phyloP scores from a whole-genome alignment of 495 filamentous ascomycete species.

The Hypoxylon crocopeplum region DNA sequence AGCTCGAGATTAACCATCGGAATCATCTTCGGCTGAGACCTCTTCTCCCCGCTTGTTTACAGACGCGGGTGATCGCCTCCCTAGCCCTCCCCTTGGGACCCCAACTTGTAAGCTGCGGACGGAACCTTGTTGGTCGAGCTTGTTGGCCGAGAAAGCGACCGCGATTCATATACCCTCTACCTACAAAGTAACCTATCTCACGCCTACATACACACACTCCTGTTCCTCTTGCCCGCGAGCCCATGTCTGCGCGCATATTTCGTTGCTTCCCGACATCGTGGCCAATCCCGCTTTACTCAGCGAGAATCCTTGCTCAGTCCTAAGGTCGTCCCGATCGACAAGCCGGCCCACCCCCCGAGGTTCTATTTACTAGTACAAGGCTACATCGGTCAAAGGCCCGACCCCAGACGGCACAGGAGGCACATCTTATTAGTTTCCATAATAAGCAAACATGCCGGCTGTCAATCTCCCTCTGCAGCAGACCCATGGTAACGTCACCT shows the following conservation, averaged over 20 bases:
- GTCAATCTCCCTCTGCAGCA: slow-evolving; percentile 45
- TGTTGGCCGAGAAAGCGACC: slow-evolving; percentile 29
- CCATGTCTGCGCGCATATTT: slow-evolving; percentile 13
- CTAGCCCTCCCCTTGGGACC: slow-evolving; percentile 24
- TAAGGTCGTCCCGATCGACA: slow-evolving; percentile 38
- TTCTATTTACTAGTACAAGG: slow-evolving; percentile 33
- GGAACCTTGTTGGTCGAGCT: slow-evolving; percentile 28
- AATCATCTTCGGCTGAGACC: slow-evolving; percentile 1
- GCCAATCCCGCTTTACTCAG: slow-evolving; percentile 23
- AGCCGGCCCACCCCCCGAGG: slow-evolving; percentile 29
- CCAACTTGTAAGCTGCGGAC: slow-evolving; percentile 32
- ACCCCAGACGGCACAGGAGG: slow-evolving; percentile 36
- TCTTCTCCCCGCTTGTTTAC: slow-evolving; percentile 12
- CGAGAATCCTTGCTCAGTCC: slow-evolving; percentile 28
- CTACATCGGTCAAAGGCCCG: slow-evolving; percentile 36
- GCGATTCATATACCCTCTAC: slow-evolving; percentile 20
- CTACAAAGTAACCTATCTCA: slow-evolving; percentile 19
- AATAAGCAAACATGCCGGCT: slow-evolving; percentile 52
- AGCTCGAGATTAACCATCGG: slow-evolving; percentile 23
- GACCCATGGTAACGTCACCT: slow-evolving; percentile 43
- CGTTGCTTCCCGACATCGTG: slow-evolving; percentile 23
- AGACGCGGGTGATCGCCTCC: slow-evolving; percentile 26
- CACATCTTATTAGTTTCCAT: slow-evolving; percentile 37
- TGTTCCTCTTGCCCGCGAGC: slow-evolving; percentile 13
- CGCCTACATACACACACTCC: slow-evolving; percentile 14